A percentile compares a stretch with the other conserved stretches of the same genome.
These are phyloP conservation scores for Trichosanthes truncata DNA, from an alignment of 306 rosid genomes.

Conservation along the genomic window DNA sequence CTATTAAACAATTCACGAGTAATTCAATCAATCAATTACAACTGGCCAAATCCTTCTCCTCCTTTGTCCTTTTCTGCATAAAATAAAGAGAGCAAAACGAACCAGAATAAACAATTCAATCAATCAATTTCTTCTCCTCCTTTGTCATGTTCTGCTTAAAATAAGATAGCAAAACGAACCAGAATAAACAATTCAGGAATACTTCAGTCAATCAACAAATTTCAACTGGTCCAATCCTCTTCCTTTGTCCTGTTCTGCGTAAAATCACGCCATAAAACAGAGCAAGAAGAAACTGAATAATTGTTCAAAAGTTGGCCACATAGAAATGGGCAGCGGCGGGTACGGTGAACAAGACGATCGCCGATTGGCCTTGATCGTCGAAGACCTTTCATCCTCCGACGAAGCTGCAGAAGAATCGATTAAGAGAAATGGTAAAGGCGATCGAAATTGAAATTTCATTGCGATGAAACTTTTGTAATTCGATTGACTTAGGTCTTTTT, in stretches of 20 bases:
- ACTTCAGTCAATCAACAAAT: neutral
- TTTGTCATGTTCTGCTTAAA: too few species aligned
- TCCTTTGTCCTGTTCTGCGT: too few species aligned
- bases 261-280: neutral
- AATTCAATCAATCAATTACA: too few species aligned
- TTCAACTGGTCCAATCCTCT: neutral
- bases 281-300: neutral
- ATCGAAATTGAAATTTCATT: too few species aligned
- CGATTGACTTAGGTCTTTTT: neutral
- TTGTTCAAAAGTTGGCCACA: neutral
- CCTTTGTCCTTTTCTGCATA: too few species aligned
- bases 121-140: too few species aligned
- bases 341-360: neutral
- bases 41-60: too few species aligned
- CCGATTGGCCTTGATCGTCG: neutral
- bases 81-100: too few species aligned
- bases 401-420: neutral
- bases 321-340: neutral
- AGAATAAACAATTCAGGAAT: too few species aligned
- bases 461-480: neutral
- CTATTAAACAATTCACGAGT: neutral
- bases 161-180: too few species aligned
- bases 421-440: neutral
- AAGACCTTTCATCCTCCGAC: neutral
- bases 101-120: neutral